Evolutionary conservation across 352 stramenopile species (phyloP), one percentile per base, ranked within the genome.

Genomic region (Globisporangium nagaii): DNA sequence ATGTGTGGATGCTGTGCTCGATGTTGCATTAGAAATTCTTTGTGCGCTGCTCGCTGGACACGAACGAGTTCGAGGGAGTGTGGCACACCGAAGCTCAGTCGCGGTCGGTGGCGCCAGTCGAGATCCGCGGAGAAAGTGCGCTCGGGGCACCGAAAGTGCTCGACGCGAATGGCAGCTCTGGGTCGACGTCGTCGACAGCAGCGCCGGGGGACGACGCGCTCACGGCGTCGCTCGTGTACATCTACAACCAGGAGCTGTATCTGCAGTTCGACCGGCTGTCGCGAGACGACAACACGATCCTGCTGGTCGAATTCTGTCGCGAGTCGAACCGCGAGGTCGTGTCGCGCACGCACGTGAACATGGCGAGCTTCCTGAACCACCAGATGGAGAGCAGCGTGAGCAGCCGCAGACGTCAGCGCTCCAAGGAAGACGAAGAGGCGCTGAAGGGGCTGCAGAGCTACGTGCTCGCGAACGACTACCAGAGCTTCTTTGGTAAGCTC

Each of bases 41-140:
- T 48, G 75, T 94, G 15, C 84, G 84, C 25, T 94, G 84, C 34
- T 90, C 84, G 25, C 65, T 94, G 15, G 81, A 92, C 60, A 90
- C 78, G 13, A 88, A 92, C 57, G 81, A 90, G 46, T 88, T 92
- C 55, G 81, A 90, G 55, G 82, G 77, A 15, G 79, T 90, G 13
- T 91, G 79, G 80, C 84, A 91, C 53, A 94, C 84, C 6, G 79
- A 92, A 54, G 81, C 82, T 1, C 84, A 94, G 60, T 91, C 81
- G 11, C 64, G 68, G 11, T 46, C 79, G 4, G 73, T 66, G 9
- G 51, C 65, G 20, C 71, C 81, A 12, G 64, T 84, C 3, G 72
- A 84, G 43, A 51, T 30, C 11, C 31, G 56, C 2, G 45, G 15
- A 13, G 53, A 54, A 8, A 47, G 17, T 17, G 25, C 34, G 25